Conservation (phyloP, 495 filamentous ascomycete species). For the Xylaria bambusicola region DNA sequence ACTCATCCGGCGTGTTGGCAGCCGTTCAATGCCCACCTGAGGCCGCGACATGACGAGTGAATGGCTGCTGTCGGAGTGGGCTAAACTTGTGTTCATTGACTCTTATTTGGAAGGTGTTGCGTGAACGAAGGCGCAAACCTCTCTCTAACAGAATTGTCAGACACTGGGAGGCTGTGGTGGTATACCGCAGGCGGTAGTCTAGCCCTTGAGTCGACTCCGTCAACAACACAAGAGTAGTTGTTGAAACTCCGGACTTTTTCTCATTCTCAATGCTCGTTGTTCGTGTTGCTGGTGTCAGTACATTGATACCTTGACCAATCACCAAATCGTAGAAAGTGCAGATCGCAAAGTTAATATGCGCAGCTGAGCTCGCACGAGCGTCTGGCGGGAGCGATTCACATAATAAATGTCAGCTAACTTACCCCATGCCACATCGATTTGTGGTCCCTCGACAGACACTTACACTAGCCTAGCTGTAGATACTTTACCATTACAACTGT, state of each 20-base stretch:
- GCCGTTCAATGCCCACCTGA: conserved; percentile 81
- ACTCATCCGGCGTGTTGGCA: conserved; percentile 70
- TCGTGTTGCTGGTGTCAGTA: not conserved
- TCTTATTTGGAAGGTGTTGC: conserved; percentile 21
- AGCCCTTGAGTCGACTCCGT: conserved; percentile 1
- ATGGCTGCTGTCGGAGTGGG: conserved; percentile 35
- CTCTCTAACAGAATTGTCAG: not conserved
- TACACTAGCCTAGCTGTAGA: conserved; percentile 1
- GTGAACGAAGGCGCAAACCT: not conserved
- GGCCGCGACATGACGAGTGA: conserved; percentile 65
- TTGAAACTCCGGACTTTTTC: not conserved
- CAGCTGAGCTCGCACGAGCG: conserved; percentile 2
- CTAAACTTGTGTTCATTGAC: conserved; percentile 31
- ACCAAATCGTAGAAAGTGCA: not conserved
- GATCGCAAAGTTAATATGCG: not conserved
- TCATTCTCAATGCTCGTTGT: conserved; percentile 12
- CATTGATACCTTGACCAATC: not conserved
- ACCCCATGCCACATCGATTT: conserved; percentile 12
- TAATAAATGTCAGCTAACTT: conserved; percentile 11
- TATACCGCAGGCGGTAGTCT: not conserved
- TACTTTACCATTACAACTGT: too few relatives aligned
- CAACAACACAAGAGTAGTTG: conserved; percentile 7
- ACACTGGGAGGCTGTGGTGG: not conserved
- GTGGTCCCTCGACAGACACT: conserved; percentile 9
- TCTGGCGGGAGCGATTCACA: conserved; percentile 12